phyloP scores from a whole-genome alignment of 2,329 filamentous ascomycete species.

The Hymenoscyphus linearis region DNA sequence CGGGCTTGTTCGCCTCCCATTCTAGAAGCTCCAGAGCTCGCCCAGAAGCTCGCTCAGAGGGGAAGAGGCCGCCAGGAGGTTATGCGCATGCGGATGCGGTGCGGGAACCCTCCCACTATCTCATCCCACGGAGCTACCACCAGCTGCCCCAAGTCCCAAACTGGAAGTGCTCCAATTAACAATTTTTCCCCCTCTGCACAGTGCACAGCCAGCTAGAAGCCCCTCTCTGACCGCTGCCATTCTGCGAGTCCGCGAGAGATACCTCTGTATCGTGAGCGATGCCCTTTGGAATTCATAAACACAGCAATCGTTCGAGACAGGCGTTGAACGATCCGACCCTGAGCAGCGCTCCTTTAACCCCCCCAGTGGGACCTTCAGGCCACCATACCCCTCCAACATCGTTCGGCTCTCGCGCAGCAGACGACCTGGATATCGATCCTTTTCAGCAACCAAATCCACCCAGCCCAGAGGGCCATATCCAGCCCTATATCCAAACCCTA shows the following conservation, averaged over 20 bases:
- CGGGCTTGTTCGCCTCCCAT: constrained; percentile 2
- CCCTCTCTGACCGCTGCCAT: neutral
- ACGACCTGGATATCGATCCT: neutral
- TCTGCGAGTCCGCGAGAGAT: neutral
- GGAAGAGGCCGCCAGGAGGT: neutral
- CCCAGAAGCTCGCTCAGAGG: neutral
- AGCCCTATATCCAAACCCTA: constrained; percentile 25
- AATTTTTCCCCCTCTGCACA: neutral
- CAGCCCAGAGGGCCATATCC: constrained; percentile 11
- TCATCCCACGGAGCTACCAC: constrained; percentile 4
- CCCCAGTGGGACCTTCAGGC: neutral
- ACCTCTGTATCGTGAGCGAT: constrained; percentile 25
- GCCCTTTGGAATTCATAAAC: constrained; percentile 30
- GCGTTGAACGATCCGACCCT: constrained; percentile 26
- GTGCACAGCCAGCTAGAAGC: neutral
- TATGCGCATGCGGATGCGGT: constrained; percentile 8
- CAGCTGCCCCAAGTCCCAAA: too few species aligned
- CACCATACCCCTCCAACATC: neutral
- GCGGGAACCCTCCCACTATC: neutral
- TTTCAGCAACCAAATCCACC: neutral
- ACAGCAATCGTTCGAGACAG: constrained; percentile 33
- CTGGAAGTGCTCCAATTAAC: neutral
- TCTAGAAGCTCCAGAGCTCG: neutral
- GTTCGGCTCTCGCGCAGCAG: neutral
- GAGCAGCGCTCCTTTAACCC: neutral